phyloP scores from a whole-genome alignment of 495 filamentous ascomycete species.

The Neurospora sp. region DNA sequence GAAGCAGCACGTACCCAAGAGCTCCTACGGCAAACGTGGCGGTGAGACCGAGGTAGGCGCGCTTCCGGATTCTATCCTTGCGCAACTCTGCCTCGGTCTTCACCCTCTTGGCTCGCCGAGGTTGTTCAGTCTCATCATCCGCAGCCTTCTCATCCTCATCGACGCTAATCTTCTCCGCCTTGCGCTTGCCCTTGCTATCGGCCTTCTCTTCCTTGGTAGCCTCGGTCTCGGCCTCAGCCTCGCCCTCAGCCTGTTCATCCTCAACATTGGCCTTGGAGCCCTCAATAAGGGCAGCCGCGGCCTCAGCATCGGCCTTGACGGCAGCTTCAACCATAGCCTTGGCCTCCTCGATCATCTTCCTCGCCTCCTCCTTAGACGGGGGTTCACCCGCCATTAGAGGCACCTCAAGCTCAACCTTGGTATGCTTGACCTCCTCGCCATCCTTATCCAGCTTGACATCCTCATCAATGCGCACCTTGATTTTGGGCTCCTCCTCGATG shows the following conservation, averaged over 20 bases:
- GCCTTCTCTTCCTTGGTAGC: constrained; percentile 34
- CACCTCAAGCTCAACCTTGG: constrained; percentile 69
- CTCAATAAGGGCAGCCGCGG: constrained; percentile 46
- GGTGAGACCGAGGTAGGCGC: constrained; percentile 73
- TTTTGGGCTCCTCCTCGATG: constrained; percentile 44
- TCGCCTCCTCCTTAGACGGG: constrained; percentile 61
- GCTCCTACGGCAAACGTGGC: constrained; percentile 56
- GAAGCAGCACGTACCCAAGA: constrained; percentile 62
- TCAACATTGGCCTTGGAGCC: constrained; percentile 84
- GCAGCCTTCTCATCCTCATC: constrained; percentile 24
- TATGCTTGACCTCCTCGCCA: constrained; percentile 57
- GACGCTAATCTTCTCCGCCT: constrained; percentile 59
- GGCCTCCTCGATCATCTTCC: constrained; percentile 74
- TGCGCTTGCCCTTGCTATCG: constrained; percentile 59
- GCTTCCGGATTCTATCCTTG: constrained; percentile 72
- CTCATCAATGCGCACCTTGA: constrained; percentile 61
- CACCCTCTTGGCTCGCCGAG: constrained; percentile 54
- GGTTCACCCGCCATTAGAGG: constrained; percentile 47
- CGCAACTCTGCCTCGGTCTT: constrained; percentile 66
- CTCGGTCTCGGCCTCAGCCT: constrained; percentile 12
- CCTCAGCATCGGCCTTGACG: constrained; percentile 39
- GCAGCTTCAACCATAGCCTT: constrained; percentile 85
- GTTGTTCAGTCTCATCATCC: constrained; percentile 32
- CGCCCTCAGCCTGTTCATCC: constrained; percentile 51
- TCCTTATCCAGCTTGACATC: constrained; percentile 53